Percentiles rank a stretch among this genome's conserved stretches.
Evolutionary conservation across 345 rosid genomes (phyloP).

Genomic region (Passiflora organensis): DNA sequence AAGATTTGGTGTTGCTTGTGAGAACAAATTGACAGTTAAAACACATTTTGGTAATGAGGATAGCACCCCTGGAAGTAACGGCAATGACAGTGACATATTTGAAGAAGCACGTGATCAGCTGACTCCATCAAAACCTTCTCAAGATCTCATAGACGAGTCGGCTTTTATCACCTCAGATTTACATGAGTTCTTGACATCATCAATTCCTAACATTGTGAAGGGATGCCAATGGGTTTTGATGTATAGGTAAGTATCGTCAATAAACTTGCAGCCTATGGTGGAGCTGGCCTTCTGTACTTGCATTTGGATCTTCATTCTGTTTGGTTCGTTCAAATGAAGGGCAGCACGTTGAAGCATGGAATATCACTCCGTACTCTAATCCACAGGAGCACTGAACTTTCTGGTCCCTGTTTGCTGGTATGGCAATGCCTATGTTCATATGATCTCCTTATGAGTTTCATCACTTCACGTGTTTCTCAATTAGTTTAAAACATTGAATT

Average conservation of each 20-base stretch:
- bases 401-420: constrained; percentile 91
- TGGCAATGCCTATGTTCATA: constrained; percentile 6
- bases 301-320: constrained; percentile 27
- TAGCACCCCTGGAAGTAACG: constrained; percentile 30
- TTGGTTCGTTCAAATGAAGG: constrained; percentile 65
- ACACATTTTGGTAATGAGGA: constrained; percentile 10
- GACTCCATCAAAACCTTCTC: constrained; percentile 33
- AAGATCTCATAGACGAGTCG: constrained; percentile 50
- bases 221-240: constrained; percentile 82
- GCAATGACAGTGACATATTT: constrained; percentile 35
- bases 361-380: constrained; percentile 89
- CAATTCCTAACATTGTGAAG: constrained; percentile 81
- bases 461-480: not conserved
- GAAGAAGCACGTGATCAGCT: constrained; percentile 39
- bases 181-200: constrained; percentile 64
- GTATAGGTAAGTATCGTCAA: constrained; percentile 56
- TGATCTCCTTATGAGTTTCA: not conserved
- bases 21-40: constrained; percentile 1
- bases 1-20: not conserved
- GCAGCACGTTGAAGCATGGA: constrained; percentile 96
- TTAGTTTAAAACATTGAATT: constrained; percentile 6
- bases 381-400: constrained; percentile 63
- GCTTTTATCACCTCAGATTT: constrained; percentile 56
- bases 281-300: constrained; percentile 3
- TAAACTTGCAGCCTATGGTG: not conserved